Percentiles rank a stretch among this genome's conserved stretches.
Evolutionary conservation across 306 rosid species (phyloP).

Genomic region (Rosa rugosa): DNA sequence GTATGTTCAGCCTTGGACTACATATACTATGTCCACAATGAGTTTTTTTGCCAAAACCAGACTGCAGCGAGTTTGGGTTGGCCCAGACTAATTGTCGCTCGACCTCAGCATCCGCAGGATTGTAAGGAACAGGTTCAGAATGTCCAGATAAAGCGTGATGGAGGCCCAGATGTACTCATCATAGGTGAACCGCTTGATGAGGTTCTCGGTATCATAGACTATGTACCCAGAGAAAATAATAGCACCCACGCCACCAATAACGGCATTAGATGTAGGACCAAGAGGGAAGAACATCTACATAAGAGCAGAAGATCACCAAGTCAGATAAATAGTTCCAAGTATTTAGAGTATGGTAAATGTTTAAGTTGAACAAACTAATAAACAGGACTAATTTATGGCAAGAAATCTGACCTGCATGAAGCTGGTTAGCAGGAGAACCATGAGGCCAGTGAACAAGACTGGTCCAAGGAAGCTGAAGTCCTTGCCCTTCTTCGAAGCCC

Average conservation of each 20-base stretch:
- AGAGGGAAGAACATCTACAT: conserved; percentile 87
- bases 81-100: conserved; percentile 54
- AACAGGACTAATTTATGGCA: background rate
- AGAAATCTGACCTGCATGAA: conserved; percentile 69
- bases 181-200: conserved; percentile 84
- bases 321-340: conserved; percentile 18
- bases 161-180: conserved; percentile 96
- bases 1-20: conserved; percentile 15
- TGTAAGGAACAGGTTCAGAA: conserved; percentile 81
- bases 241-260: conserved; percentile 74
- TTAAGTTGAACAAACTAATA: background rate
- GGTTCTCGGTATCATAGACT: conserved; percentile 81
- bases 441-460: conserved; percentile 74
- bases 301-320: conserved; percentile 14
- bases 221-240: conserved; percentile 81
- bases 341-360: background rate
- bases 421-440: conserved; percentile 59
- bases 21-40: background rate
- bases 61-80: background rate
- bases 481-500: conserved; percentile 99
- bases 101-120: conserved; percentile 82
- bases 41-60: conserved; percentile 6
- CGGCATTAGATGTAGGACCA: conserved; percentile 66
- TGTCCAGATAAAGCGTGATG: conserved; percentile 80
- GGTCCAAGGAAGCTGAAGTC: conserved; percentile 98